Percentiles rank a stretch among this genome's conserved stretches.
Evolutionary conservation across 306 rosid species (phyloP).

Genomic region (Rosa chinensis): DNA sequence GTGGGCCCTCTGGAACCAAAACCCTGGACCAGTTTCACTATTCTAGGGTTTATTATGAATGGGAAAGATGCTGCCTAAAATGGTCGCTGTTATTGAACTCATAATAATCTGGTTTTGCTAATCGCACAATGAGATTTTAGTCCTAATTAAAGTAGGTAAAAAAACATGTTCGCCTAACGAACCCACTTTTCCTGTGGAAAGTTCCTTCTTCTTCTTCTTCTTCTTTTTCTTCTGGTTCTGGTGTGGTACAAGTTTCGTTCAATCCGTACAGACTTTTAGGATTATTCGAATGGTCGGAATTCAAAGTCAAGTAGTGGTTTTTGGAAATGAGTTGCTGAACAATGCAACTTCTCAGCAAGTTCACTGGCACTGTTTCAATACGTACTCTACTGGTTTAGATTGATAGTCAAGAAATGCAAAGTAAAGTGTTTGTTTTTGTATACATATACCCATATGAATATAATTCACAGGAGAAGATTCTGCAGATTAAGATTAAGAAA

Average conservation of each 20-base stretch:
- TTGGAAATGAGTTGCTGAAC: neutral
- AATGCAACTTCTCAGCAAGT: neutral
- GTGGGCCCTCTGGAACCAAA: conserved; percentile 36
- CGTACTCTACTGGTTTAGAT: neutral
- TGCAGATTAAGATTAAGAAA: neutral
- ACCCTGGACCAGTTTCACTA: conserved; percentile 23
- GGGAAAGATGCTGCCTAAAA: conserved; percentile 1
- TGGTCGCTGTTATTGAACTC: neutral
- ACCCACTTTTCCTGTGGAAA: neutral
- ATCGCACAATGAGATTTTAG: neutral
- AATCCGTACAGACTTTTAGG: conserved; percentile 1
- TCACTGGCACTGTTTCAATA: neutral
- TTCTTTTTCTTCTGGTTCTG: neutral
- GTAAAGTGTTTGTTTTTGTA: neutral
- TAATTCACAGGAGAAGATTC: neutral
- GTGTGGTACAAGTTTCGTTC: neutral
- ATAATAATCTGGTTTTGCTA: neutral
- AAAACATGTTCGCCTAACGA: neutral
- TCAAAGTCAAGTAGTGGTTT: neutral
- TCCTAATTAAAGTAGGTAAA: neutral
- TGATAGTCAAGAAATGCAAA: neutral
- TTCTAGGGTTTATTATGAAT: neutral
- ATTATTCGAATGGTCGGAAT: neutral
- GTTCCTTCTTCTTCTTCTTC: neutral
- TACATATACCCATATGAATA: neutral